A percentile compares a stretch with the other conserved stretches of the same genome.
phyloP scores from a whole-genome alignment of 805 yeast genomes.

The Wickerhamomyces bovis region DNA sequence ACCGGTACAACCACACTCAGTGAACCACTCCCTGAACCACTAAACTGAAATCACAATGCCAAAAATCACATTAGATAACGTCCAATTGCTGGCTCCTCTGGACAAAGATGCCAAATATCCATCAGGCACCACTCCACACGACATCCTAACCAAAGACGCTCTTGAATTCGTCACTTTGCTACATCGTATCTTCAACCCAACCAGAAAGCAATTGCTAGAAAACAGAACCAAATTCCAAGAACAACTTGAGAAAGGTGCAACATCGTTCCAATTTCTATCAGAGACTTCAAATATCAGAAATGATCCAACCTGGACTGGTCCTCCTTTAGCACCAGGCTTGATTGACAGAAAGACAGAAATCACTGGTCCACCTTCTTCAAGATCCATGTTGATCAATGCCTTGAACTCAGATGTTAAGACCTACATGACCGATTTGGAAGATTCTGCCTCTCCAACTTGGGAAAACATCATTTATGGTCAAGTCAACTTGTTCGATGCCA shows the following conservation, averaged over 20 bases:
- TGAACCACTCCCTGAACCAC: too few species aligned
- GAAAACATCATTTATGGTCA: conserved; percentile 73
- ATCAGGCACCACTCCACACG: conserved; percentile 33
- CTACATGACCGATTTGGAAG: conserved; percentile 84
- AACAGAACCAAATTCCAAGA: conserved; percentile 58
- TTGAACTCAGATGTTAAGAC: conserved; percentile 74
- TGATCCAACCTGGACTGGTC: conserved; percentile 73
- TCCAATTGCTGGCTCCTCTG: conserved; percentile 30
- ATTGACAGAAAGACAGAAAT: conserved; percentile 73
- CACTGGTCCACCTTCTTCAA: conserved; percentile 74
- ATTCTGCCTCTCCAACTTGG: conserved; percentile 84
- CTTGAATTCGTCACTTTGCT: conserved; percentile 62
- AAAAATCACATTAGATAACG: conserved; percentile 26
- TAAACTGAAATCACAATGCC: conserved; percentile 16
- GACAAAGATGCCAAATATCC: conserved; percentile 27
- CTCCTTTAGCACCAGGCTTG: conserved; percentile 65
- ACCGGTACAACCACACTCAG: too few species aligned
- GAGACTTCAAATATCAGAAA: conserved; percentile 64
- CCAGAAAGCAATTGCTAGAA: conserved; percentile 49
- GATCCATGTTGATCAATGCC: conserved; percentile 81
- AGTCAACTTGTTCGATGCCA: conserved; percentile 70
- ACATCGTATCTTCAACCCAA: conserved; percentile 64
- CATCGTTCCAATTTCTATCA: conserved; percentile 46
- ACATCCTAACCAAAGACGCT: conserved; percentile 37
- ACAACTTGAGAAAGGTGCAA: conserved; percentile 44